A percentile compares a stretch with the other conserved stretches of the same genome.
These are phyloP conservation scores for Litchi chinensis DNA, from an alignment of 345 rosid genomes.

Conservation along the genomic window DNA sequence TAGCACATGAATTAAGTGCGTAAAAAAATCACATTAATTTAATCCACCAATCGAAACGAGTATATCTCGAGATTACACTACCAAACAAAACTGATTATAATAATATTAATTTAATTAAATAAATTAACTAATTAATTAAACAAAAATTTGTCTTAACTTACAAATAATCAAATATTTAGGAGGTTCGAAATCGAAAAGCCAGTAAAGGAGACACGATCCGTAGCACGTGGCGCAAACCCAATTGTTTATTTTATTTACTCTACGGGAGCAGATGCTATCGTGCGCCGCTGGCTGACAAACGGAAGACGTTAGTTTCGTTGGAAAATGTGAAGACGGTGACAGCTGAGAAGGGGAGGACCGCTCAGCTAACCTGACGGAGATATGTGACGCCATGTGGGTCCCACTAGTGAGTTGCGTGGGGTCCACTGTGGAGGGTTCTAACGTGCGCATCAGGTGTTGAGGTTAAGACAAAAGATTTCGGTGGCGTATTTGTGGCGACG, in stretches of 20 bases:
- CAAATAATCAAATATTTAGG: slow-evolving; percentile 13
- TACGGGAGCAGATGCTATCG: neutral
- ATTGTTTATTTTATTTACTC: neutral
- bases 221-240: slow-evolving; percentile 38
- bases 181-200: slow-evolving; percentile 13
- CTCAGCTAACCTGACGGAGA: slow-evolving; percentile 26
- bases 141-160: neutral
- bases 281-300: slow-evolving; percentile 21
- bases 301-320: slow-evolving; percentile 20
- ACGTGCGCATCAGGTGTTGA: slow-evolving; percentile 8
- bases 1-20: slow-evolving; percentile 1
- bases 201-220: slow-evolving; percentile 35
- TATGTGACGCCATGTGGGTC: slow-evolving; percentile 31
- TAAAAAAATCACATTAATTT: neutral
- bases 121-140: neutral
- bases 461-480: neutral
- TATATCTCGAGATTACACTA: neutral
- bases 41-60: neutral
- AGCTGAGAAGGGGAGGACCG: neutral
- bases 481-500: slow-evolving; percentile 13
- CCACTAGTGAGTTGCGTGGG: neutral
- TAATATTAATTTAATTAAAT: neutral
- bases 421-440: slow-evolving; percentile 4
- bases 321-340: slow-evolving; percentile 28
- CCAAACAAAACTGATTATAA: neutral